phyloP scores from a whole-genome alignment of 768 basidiomycete genomes.

The Pholiota microspora region DNA sequence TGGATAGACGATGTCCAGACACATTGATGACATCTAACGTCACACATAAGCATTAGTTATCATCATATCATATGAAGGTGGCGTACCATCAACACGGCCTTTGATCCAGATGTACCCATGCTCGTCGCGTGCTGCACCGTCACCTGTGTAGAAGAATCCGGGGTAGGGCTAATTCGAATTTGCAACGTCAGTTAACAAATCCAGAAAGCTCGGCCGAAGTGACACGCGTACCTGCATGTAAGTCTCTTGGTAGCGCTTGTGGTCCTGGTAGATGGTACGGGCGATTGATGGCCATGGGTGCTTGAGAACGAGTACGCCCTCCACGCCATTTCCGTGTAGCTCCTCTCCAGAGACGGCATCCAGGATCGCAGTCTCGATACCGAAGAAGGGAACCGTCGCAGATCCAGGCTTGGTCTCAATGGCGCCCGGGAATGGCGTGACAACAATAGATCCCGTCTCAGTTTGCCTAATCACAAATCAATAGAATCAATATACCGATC shows the following conservation, averaged over 20 bases:
- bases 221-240: conserved; percentile 39
- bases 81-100: conserved; percentile 84
- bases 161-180: conserved; percentile 60
- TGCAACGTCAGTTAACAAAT: too few relatives aligned
- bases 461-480: conserved; percentile 67
- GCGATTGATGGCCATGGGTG: conserved; percentile 96
- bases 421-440: conserved; percentile 95
- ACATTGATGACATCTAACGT: conserved; percentile 97
- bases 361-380: conserved; percentile 84
- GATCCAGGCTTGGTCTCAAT: conserved; percentile 95
- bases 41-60: background rate
- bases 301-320: conserved; percentile 87
- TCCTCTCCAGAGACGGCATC: conserved; percentile 81
- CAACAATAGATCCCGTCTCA: conserved; percentile 93
- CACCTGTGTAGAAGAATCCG: conserved; percentile 95
- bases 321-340: conserved; percentile 77
- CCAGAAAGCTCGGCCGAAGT: background rate
- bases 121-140: conserved; percentile 91
- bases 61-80: background rate
- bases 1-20: conserved; percentile 94
- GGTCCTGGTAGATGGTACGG: conserved; percentile 88
- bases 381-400: conserved; percentile 98
- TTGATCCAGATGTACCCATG: conserved; percentile 99
- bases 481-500: conserved; percentile 9
- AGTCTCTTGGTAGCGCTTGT: conserved; percentile 69